Base-by-base conservation (phyloP, 768 basidiomycete genomes). In the Mrakia frigida region DNA sequence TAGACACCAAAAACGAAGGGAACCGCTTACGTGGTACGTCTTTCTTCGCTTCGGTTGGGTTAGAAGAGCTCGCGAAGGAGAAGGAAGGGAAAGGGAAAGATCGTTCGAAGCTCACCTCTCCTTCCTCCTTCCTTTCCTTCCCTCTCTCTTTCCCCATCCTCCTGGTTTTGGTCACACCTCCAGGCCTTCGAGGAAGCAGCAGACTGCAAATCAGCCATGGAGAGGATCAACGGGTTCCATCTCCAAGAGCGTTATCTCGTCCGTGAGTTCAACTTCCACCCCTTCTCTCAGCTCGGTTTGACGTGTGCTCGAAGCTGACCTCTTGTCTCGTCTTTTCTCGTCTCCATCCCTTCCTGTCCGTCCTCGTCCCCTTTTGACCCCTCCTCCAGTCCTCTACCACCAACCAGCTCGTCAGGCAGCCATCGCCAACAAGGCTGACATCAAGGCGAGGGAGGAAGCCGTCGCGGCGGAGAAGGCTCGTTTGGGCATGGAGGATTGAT, bases 1-100 rank as follows among this genome's bases (percentile, higher is more conserved):
- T 59, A 77, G 71, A 50, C 61, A 18, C 73, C 77, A 41, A 78
- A 78, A 65, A 78, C 77, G 39, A 78, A 78, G 43, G 77, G 77
- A 25, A 74, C 77, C 9, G 77, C 77, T 35, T 78, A 78, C 69
- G 77, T 78, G 25, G 76, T 77, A 21, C 14, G 76, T 76, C n/a
- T 13, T 14, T 14, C 35, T 21, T 53, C 10, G 3, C 33, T 21
- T n/a, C 11, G 31, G 6, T 52, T 63, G n/a, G 46, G 43, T 13
- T 43, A 46, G 18, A 35, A 46, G 18, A 35, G 28, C 46, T 35
- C 6, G n/a, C 31, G 21, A 21, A 16, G 18, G 46, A 50, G 23
- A n/a, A 52, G 18, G 39, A 28, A 4, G 37, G 7, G 31, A 16
- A 14, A 52, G 31, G 18, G 21, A n/a, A 18, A 13, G 25, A 23